Conservation (phyloP, 2,329 filamentous ascomycete genomes). For the Cadophora sp. region DNA sequence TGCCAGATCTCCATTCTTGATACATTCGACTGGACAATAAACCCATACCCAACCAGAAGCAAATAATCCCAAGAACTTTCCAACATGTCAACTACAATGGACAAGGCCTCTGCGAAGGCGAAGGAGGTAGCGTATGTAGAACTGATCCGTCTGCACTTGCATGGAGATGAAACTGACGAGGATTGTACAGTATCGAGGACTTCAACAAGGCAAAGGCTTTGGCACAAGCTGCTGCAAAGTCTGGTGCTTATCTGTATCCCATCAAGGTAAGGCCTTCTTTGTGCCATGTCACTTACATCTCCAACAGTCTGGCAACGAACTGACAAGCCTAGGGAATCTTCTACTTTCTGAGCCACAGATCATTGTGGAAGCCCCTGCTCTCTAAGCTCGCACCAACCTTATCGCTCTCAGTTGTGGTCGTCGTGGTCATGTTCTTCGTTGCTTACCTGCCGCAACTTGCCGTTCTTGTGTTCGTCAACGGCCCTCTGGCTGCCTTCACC, state of each 20-base stretch:
- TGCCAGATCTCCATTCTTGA: not conserved
- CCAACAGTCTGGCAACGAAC: constrained; percentile 17
- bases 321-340: constrained; percentile 56
- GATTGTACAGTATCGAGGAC: constrained; percentile 66
- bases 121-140: constrained; percentile 46
- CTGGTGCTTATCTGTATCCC: constrained; percentile 85
- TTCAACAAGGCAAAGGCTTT: constrained; percentile 69
- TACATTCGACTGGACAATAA: not conserved
- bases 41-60: not conserved
- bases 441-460: constrained; percentile 87
- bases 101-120: constrained; percentile 41
- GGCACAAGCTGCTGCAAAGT: constrained; percentile 73
- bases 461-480: constrained; percentile 82
- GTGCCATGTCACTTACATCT: not conserved
- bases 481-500: constrained; percentile 78
- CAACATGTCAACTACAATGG: constrained; percentile 40
- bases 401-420: constrained; percentile 73
- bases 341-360: constrained; percentile 63
- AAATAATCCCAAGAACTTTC: not conserved
- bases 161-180: constrained; percentile 24
- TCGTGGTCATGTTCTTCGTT: constrained; percentile 83
- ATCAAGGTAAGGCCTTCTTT: constrained; percentile 63
- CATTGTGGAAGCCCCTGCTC: constrained; percentile 65
- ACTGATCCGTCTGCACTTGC: not conserved
- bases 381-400: constrained; percentile 66